Conservation (phyloP, 441 rosid species). For the Flueggea neowawraea region DNA sequence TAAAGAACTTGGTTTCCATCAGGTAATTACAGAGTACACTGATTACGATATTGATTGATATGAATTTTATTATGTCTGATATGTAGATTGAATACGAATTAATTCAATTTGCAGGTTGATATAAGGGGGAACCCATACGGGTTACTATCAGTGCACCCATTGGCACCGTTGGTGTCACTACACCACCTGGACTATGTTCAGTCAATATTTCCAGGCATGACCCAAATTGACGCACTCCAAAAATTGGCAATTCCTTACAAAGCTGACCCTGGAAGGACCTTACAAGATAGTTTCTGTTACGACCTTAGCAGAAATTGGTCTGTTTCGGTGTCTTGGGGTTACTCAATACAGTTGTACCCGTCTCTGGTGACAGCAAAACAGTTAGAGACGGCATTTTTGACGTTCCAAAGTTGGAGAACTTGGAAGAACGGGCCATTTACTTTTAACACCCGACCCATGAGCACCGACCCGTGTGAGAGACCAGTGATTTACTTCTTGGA, state of each 20-base stretch:
- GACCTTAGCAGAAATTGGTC: slow-evolving; percentile 63
- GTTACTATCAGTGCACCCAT: slow-evolving; percentile 72
- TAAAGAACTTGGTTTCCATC: slow-evolving; percentile 82
- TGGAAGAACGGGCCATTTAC: slow-evolving; percentile 59
- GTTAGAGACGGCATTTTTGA: slow-evolving; percentile 54
- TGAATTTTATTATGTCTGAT: neutral
- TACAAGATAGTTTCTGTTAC: slow-evolving; percentile 75
- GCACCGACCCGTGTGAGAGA: slow-evolving; percentile 49
- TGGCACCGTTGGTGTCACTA: slow-evolving; percentile 73
- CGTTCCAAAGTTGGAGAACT: slow-evolving; percentile 73
- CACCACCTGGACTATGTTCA: slow-evolving; percentile 80
- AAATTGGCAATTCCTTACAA: slow-evolving; percentile 41
- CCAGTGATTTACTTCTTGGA: slow-evolving; percentile 64
- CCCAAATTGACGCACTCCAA: slow-evolving; percentile 43
- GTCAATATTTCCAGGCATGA: slow-evolving; percentile 47
- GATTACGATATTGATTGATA: no score
- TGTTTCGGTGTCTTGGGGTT: slow-evolving; percentile 84
- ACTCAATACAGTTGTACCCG: slow-evolving; percentile 68
- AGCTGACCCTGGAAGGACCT: slow-evolving; percentile 56
- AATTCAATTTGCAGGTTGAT: slow-evolving; percentile 44
- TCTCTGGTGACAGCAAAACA: slow-evolving; percentile 40
- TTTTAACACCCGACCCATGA: slow-evolving; percentile 56
- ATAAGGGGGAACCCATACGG: slow-evolving; percentile 78
- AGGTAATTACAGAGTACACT: slow-evolving; percentile 34
- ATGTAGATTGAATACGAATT: neutral